Evolutionary conservation across 805 yeast genomes (phyloP), one percentile per base, ranked within the genome.

Genomic region (Myxozyma geophila): DNA sequence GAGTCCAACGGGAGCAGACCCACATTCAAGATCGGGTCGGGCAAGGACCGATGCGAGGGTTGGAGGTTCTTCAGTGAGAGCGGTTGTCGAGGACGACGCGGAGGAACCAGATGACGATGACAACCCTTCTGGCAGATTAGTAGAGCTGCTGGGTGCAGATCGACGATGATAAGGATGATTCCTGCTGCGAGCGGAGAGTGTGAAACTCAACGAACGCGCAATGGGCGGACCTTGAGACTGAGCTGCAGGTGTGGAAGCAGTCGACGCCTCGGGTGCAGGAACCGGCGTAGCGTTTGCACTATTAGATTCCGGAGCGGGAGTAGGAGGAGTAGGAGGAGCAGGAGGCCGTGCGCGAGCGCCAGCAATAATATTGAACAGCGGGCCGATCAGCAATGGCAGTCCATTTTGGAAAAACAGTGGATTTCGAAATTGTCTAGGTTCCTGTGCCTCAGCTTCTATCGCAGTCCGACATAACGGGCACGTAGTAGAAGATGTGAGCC

Each of bases 401-500:
- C 59, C 58, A 23, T 54, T 62, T 13, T 41, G 51, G 33, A 37
- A 17, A 7, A 46, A 48, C 1, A 47, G 35, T 12, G 54, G 33
- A 17, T 44, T 41, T 23, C 53, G 44, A 33, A 19, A 37, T 23
- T 35, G 36, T 51, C 43, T 52, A 9, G 56, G 48, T 10, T 40
- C 51, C 43, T 43, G 65, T 46, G 59, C 48, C 44, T 67, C 70
- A 43, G 75, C 70, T 60, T 81, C 80, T 64, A 88, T 78, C 21
- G 81, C 78, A 17, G 79, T 79, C 62, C 98, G 85, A 74, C 99
- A 93, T 53, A 93, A 76, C 0, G 99, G 99, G 74, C 98, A 92
- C 1, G 90, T 84, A 37, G 84, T 82, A 70, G 88, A 86, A 28
- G 83, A 77, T 64, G 82, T 83, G 56, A 93, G 82, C 99, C 99